phyloP scores from a whole-genome alignment of 768 basidiomycete species.

The Tricholoma terreum region DNA sequence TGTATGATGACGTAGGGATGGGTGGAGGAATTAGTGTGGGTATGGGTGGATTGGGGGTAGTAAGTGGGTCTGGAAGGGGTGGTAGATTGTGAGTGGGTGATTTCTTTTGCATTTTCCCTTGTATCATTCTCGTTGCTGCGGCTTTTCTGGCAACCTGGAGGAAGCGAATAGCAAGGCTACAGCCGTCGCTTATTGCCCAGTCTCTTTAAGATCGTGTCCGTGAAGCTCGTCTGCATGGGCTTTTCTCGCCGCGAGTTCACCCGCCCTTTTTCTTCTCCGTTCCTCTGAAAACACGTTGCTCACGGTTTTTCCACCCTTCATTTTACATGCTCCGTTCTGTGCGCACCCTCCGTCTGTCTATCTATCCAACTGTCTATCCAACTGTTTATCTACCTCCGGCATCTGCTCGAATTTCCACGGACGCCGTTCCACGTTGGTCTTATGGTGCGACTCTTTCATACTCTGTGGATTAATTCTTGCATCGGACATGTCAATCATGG shows the following conservation, averaged over 20 bases:
- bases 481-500: neutral
- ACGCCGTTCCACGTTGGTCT: neutral
- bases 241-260: neutral
- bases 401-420: neutral
- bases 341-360: constrained; percentile 1
- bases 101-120: constrained; percentile 2
- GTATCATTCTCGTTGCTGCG: neutral
- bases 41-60: constrained; percentile 42
- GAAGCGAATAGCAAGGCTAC: neutral
- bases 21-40: constrained; percentile 46
- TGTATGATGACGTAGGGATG: constrained; percentile 11
- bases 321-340: constrained; percentile 1
- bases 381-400: neutral
- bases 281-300: constrained; percentile 8
- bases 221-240: neutral
- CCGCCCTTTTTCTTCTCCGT: neutral
- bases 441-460: neutral
- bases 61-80: constrained; percentile 26
- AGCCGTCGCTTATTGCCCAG: no score
- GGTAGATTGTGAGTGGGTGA: constrained; percentile 36
- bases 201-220: no score
- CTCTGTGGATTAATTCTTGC: neutral
- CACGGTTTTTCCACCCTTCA: constrained; percentile 4
- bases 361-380: neutral
- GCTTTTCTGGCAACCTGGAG: neutral